A percentile compares a stretch with the other conserved stretches of the same genome.
phyloP scores from a whole-genome alignment of 2,329 filamentous ascomycete species.

The Paecilomyces sp. region DNA sequence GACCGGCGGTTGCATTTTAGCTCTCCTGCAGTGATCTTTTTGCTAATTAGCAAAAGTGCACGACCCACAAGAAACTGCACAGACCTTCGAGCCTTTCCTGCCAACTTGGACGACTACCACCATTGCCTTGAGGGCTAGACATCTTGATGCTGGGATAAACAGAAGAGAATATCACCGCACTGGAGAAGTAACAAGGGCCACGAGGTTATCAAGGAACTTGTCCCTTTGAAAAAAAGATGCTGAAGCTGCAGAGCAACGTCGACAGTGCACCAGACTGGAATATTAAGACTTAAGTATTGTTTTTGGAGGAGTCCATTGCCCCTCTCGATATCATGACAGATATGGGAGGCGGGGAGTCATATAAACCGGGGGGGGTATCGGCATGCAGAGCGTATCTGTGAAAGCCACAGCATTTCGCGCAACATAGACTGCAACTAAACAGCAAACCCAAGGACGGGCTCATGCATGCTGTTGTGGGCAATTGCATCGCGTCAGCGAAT shows the following conservation, averaged over 20 bases:
- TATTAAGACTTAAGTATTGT: neutral
- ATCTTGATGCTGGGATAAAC: conserved; percentile 7
- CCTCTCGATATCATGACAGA: conserved; percentile 7
- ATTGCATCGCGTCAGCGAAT: conserved; percentile 25
- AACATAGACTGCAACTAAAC: conserved; percentile 30
- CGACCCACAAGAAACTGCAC: conserved; percentile 10
- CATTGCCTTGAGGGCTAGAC: conserved; percentile 16
- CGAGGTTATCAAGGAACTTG: neutral
- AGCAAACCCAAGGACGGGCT: conserved; percentile 28
- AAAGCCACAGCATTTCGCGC: conserved; percentile 8
- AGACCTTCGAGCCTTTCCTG: conserved; percentile 53
- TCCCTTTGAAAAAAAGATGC: neutral
- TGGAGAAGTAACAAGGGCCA: neutral
- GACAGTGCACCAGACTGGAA: neutral
- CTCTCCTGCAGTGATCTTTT: conserved; percentile 52
- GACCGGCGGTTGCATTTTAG: conserved; percentile 48
- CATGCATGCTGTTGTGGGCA: conserved; percentile 31
- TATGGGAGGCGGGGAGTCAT: conserved; percentile 31
- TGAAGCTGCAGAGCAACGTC: neutral
- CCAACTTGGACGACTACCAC: conserved; percentile 35
- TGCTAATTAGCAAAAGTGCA: conserved; percentile 5
- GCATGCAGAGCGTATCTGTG: conserved; percentile 7
- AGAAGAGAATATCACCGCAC: neutral
- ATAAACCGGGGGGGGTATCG: conserved; percentile 27
- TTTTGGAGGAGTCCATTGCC: conserved; percentile 1